Base-by-base conservation (phyloP, 371 early-diverging fungal species). In the Lichtheimia ornata region DNA sequence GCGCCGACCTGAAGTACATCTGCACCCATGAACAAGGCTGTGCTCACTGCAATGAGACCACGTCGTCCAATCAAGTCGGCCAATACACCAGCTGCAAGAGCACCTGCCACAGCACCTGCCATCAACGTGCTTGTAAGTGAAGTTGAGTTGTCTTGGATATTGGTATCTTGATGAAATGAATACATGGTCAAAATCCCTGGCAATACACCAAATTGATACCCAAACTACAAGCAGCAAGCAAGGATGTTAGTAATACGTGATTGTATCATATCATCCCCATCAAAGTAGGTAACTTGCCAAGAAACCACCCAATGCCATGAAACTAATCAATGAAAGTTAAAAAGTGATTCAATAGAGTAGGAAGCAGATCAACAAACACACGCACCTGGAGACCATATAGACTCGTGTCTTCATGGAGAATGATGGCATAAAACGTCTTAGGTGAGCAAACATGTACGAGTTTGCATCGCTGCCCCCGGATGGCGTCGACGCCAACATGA, bases 11-110 rank as follows among this genome's bases (percentile, higher is more conserved):
- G 93, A 40, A 94, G 64, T n/a, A 87, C 73, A 20, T 84, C 88
- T 27, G 94, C 95, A 53, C 89, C 59, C 6, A 83, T 75, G 74
- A 94, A 94, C 20, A 91, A 80, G 20, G 74, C 51, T n/a, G 87
- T 82, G 7, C 88, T 90, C 2, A 88, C 18, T 64, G 89, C 74
- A 67, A 94, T 89, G 13, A 93, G 79, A 25, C 79, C 73, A 67
- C 90, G 91, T 49, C 96, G 89, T 1, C 93, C 93, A 65, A 91
- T 69, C 30, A 50, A 51, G 64, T 95, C 94, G 27, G 89, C 91
- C 12, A 88, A 70, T 47, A 78, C 76, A 20, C 90, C 91, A 0
- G 90, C 81, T 28, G 72, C 50, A 22, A 91, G 69, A 0, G 90
- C 82, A 2, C 89, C 90, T 4, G 83, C 57, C 58, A 91, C 83